These are phyloP conservation scores for Leccinum pachyderme DNA, from an alignment of 1,284 basidiomycete genomes.

Conservation along the genomic window DNA sequence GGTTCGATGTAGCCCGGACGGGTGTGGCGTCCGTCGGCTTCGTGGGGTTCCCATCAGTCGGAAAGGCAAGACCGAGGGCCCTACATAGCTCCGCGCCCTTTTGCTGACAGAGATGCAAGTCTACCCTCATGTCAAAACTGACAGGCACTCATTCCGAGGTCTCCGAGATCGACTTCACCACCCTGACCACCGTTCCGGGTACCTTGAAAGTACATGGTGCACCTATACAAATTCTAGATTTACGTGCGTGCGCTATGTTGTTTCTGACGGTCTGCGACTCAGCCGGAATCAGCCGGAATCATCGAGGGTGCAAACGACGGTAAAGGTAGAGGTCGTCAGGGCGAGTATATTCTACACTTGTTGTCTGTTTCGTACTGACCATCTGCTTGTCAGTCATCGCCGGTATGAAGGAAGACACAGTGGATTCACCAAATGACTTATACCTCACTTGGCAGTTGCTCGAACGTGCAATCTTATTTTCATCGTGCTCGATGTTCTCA, in stretches of 20 bases:
- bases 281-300: constrained; percentile 73
- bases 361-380: constrained; percentile 3
- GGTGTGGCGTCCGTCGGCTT: constrained; percentile 97
- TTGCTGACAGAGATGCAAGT: constrained; percentile 46
- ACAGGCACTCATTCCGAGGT: constrained; percentile 97
- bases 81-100: not conserved
- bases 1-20: constrained; percentile 97
- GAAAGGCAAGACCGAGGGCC: constrained; percentile 60
- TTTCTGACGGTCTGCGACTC: not conserved
- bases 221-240: constrained; percentile 83
- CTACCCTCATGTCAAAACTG: constrained; percentile 96
- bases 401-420: constrained; percentile 47
- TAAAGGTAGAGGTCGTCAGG: constrained; percentile 96
- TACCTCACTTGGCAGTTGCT: constrained; percentile 61
- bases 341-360: constrained; percentile 36
- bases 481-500: constrained; percentile 96
- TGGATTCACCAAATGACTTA: constrained; percentile 12
- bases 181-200: constrained; percentile 90
- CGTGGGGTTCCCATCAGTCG: constrained; percentile 85
- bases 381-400: constrained; percentile 63
- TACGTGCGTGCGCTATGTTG: constrained; percentile 59
- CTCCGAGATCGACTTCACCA: constrained; percentile 99
- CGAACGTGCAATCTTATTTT: constrained; percentile 99
- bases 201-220: constrained; percentile 95
- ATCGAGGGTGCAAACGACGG: constrained; percentile 99